Evolutionary conservation across 371 early-diverging fungal species (phyloP).

Genomic region (Chytridium lagenaria): DNA sequence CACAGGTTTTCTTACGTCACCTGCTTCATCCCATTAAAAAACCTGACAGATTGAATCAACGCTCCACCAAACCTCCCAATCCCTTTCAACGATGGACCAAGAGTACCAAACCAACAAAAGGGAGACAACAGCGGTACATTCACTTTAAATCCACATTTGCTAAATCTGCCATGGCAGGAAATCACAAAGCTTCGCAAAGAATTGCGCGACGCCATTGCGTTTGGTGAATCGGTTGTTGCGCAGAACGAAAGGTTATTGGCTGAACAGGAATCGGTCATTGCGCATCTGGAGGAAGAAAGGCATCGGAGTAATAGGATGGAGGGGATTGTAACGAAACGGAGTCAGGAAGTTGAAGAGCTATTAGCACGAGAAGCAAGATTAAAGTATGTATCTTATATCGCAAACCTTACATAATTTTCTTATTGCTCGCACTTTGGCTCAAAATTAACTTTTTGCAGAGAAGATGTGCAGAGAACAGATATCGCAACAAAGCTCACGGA

Average conservation of each 20-base stretch:
- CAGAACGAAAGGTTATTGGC: constrained; percentile 1
- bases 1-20: too few relatives aligned
- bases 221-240: not conserved
- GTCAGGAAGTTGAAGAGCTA: not conserved
- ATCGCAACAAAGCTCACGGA: too few relatives aligned
- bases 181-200: not conserved
- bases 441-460: too few relatives aligned
- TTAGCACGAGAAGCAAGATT: not conserved
- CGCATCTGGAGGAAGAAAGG: not conserved
- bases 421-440: too few relatives aligned
- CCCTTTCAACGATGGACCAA: too few relatives aligned
- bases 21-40: too few relatives aligned
- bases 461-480: too few relatives aligned
- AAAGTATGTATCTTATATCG: not conserved
- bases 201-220: not conserved
- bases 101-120: not conserved
- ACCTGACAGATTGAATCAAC: too few relatives aligned
- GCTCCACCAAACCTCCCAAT: too few relatives aligned
- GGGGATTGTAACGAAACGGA: not conserved
- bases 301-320: not conserved
- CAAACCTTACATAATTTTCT: too few relatives aligned
- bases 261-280: not conserved
- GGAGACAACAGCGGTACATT: not conserved
- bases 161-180: not conserved
- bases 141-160: not conserved